Evolutionary conservation across 805 yeast species (phyloP).

Genomic region (Cyberlindnera euphorbiae): DNA sequence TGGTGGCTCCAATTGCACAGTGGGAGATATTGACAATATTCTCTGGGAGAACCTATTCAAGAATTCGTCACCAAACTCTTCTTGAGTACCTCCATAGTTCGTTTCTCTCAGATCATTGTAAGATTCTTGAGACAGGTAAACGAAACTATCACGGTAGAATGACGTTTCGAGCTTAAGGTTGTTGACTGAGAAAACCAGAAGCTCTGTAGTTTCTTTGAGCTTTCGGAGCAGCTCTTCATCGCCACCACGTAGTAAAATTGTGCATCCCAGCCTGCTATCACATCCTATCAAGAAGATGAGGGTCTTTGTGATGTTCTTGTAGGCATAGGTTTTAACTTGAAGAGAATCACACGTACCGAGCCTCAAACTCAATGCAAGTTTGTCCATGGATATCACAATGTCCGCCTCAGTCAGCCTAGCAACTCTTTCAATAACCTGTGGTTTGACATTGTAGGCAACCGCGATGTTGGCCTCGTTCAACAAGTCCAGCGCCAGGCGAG

Average conservation of each 20-base stretch:
- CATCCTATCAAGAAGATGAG: slow-evolving; percentile 80
- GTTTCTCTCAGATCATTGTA: slow-evolving; percentile 26
- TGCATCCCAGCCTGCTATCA: slow-evolving; percentile 68
- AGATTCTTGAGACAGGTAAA: slow-evolving; percentile 40
- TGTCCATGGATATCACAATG: slow-evolving; percentile 80
- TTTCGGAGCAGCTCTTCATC: slow-evolving; percentile 54
- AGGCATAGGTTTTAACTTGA: slow-evolving; percentile 63
- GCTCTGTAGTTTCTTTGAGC: slow-evolving; percentile 74
- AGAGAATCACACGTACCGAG: slow-evolving; percentile 74
- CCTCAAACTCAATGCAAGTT: slow-evolving; percentile 62
- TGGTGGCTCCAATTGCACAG: slow-evolving; percentile 72
- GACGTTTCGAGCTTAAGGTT: slow-evolving; percentile 78
- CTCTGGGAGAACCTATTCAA: slow-evolving; percentile 40
- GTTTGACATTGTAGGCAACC: slow-evolving; percentile 77
- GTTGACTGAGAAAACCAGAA: slow-evolving; percentile 73
- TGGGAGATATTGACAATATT: slow-evolving; percentile 77
- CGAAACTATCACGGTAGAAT: slow-evolving; percentile 64
- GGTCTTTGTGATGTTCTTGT: slow-evolving; percentile 54
- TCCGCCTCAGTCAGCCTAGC: slow-evolving; percentile 80
- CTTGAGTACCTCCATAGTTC: slow-evolving; percentile 8
- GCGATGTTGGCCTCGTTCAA: slow-evolving; percentile 73
- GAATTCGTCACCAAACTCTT: slow-evolving; percentile 33
- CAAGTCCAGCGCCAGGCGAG: slow-evolving; percentile 74
- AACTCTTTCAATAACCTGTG: slow-evolving; percentile 73
- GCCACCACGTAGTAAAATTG: slow-evolving; percentile 83